Base-by-base conservation (phyloP, 2,329 filamentous ascomycete species). In the Pseudogymnoascus pannorum region DNA sequence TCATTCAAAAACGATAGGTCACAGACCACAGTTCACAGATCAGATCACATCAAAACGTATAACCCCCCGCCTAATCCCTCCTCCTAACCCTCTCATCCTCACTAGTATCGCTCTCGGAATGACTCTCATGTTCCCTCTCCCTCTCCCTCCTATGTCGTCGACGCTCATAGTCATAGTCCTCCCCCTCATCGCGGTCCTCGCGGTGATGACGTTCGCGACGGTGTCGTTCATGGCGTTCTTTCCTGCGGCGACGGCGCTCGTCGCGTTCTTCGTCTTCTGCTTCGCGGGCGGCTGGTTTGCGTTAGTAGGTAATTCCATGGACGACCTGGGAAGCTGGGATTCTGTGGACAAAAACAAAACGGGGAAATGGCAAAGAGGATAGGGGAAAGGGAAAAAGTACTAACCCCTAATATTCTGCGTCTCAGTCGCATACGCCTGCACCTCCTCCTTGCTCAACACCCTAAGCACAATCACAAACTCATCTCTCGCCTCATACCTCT, bases 381-480 rank as follows among this genome's bases (percentile, higher is more conserved):
- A 24, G 38, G 31, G 9, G 31, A 6, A 36, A 8, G 26, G 57
- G 6, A 36, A 22, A 8, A 36, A 22, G 20, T 57, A 73, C 81
- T 70, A 78, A 91, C 88, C 89, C 84, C 92, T 83, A 64, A 97
- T 84, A 70, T 91, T 85, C 66, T 87, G 85, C 8, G 93, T 97
- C 57, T 87, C 88, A 65, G 87, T 83, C 11, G 92, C 91, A 71
- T 96, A 92, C 33, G 85, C 87, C 74, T 96, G 88, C 61, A 97
- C 96, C 70, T 97, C 92, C 67, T 95, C 90, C 74, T 89, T 90
- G 57, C 85, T 89, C 71, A 97, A 74, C 6, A 97, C 93, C 61
- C 92, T 82, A 61, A 97, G 79, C 2, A 97, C 92, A 72, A 97
- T 96, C 63, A 97, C 92, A 73, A 92, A 95, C 70, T 96, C 92